Percentiles rank a stretch among this genome's conserved stretches.
Conservation (phyloP, 164 flowering plant species). For the Vitis rotundifolia region DNA sequence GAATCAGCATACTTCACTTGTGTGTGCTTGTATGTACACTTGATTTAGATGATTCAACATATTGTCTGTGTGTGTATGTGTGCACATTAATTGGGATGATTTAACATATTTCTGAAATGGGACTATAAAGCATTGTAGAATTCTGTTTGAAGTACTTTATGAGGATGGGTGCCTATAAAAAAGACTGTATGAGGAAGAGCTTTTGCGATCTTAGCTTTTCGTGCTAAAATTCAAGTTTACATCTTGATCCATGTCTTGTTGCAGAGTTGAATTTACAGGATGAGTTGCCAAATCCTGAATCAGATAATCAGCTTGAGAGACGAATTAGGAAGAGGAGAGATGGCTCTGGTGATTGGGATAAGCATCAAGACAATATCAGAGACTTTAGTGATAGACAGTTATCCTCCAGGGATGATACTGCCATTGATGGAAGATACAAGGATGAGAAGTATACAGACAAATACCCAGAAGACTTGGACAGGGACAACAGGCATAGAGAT, state of each 20-base stretch:
- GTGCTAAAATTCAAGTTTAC: slow-evolving; percentile 3
- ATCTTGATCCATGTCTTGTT: slow-evolving; percentile 7
- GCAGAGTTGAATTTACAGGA: slow-evolving; percentile 21
- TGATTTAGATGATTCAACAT: too few species aligned
- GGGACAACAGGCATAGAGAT: slow-evolving; percentile 24
- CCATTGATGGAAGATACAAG: slow-evolving; percentile 28
- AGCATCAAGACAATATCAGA: slow-evolving; percentile 23
- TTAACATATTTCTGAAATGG: too few species aligned
- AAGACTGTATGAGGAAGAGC: background rate
- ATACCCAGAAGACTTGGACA: slow-evolving; percentile 24
- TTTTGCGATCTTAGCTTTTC: background rate
- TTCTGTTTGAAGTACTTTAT: too few species aligned
- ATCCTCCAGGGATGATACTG: slow-evolving; percentile 25
- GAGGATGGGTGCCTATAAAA: too few species aligned
- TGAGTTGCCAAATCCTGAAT: slow-evolving; percentile 26
- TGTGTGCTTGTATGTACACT: too few species aligned
- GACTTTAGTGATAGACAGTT: slow-evolving; percentile 17
- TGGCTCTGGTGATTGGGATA: slow-evolving; percentile 25
- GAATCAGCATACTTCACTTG: too few species aligned
- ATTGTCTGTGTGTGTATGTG: too few species aligned
- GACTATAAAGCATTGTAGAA: too few species aligned
- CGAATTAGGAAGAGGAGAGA: slow-evolving; percentile 27
- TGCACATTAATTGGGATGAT: too few species aligned
- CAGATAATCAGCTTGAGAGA: slow-evolving; percentile 27
- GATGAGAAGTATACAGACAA: slow-evolving; percentile 33